phyloP scores from a whole-genome alignment of 108 stramenopile species.

The Skeletonema grethae region DNA sequence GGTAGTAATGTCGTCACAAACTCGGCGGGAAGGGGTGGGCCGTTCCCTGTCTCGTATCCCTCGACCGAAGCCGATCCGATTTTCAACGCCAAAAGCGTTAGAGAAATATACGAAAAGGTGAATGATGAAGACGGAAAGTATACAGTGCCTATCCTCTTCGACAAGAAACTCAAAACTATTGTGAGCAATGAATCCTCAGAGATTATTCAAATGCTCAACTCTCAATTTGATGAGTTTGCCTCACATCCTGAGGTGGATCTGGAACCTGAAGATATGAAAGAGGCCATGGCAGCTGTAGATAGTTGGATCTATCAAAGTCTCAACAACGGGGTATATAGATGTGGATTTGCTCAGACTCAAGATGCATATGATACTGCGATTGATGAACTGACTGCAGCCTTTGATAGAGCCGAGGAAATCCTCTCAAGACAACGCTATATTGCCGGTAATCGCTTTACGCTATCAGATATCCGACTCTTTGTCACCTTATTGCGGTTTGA shows the following conservation, averaged over 20 bases:
- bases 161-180: constrained; percentile 91
- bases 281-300: constrained; percentile 82
- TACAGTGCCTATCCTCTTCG: constrained; percentile 95
- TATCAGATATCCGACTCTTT: constrained; percentile 95
- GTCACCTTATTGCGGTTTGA: constrained; percentile 94
- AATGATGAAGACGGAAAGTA: constrained; percentile 87
- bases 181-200: constrained; percentile 98
- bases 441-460: constrained; percentile 84
- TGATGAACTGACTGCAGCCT: constrained; percentile 82
- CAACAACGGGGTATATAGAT: constrained; percentile 97
- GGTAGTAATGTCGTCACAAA: constrained; percentile 36
- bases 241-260: constrained; percentile 81
- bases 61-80: constrained; percentile 76
- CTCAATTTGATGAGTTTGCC: constrained; percentile 85
- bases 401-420: constrained; percentile 82
- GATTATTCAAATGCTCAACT: constrained; percentile 96
- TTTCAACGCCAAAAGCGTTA: constrained; percentile 61
- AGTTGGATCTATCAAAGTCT: constrained; percentile 90
- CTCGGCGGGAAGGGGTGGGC: constrained; percentile 75
- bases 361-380: constrained; percentile 91
- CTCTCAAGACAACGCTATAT: constrained; percentile 82
- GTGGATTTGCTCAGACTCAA: constrained; percentile 96
- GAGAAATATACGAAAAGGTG: constrained; percentile 86
- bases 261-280: constrained; percentile 80
- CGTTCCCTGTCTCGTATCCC: constrained; percentile 74